Percentiles rank a stretch among this genome's conserved stretches.
Evolutionary conservation across 306 rosid species (phyloP).

Genomic region (Crotalaria pallida): DNA sequence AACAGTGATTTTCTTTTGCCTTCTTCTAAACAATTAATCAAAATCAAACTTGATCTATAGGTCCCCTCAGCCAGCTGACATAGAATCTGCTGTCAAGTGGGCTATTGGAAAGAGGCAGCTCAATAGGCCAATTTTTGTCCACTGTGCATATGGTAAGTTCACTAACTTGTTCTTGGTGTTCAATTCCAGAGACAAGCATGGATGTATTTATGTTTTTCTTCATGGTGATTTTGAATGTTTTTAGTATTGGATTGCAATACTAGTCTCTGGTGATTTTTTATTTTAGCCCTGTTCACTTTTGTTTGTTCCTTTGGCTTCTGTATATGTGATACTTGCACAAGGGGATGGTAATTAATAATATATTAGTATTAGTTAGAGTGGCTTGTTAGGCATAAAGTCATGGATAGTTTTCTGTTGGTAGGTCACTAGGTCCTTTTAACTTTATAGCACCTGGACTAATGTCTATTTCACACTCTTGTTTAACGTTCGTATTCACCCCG

Average conservation of each 20-base stretch:
- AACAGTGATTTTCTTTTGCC: neutral
- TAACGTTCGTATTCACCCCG: neutral
- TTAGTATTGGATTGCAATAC: neutral
- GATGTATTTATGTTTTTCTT: neutral
- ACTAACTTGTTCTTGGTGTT: neutral
- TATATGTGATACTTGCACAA: neutral
- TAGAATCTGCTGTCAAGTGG: constrained; percentile 81
- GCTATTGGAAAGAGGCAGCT: constrained; percentile 59
- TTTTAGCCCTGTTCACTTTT: neutral
- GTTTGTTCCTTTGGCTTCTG: neutral
- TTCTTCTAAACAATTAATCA: too few relatives aligned
- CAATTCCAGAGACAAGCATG: neutral
- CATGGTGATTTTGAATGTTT: neutral
- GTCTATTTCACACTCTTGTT: neutral
- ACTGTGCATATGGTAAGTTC: constrained; percentile 77
- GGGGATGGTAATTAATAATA: neutral
- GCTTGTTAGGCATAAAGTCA: neutral
- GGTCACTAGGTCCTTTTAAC: neutral
- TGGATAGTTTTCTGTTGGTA: neutral
- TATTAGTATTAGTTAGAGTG: neutral
- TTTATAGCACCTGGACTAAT: neutral
- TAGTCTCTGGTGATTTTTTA: neutral
- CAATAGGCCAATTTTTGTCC: constrained; percentile 68
- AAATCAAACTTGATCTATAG: constrained; percentile 1
- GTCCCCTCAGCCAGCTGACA: constrained; percentile 58